Percentiles rank a stretch among this genome's conserved stretches.
Evolutionary conservation across 1,139 yeast genomes (phyloP).

Genomic region (Lodderomyces elongisporus): DNA sequence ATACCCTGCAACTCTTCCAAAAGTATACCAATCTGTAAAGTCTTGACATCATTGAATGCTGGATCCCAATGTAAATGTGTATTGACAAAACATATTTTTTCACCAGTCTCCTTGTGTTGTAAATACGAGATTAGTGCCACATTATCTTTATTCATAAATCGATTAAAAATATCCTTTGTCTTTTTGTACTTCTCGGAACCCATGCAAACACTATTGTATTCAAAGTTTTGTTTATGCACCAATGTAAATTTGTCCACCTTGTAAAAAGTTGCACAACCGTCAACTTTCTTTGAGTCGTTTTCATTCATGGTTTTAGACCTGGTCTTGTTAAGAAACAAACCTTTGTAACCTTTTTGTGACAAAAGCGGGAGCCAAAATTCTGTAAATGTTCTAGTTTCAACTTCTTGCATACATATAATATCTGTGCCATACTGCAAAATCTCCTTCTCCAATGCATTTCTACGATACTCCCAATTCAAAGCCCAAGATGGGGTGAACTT

Average conservation of each 20-base stretch:
- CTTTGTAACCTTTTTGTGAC: conserved; percentile 71
- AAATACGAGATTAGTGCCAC: conserved; percentile 79
- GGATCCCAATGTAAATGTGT: conserved; percentile 99
- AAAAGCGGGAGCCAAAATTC: conserved; percentile 81
- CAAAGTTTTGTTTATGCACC: conserved; percentile 68
- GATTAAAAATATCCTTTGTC: conserved; percentile 89
- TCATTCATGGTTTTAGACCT: conserved; percentile 90
- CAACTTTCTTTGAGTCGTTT: conserved; percentile 81
- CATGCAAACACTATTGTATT: conserved; percentile 85
- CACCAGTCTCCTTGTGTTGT: conserved; percentile 69
- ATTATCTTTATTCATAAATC: conserved; percentile 95
- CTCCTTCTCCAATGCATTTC: conserved; percentile 68
- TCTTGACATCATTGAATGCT: conserved; percentile 89
- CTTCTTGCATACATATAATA: conserved; percentile 89
- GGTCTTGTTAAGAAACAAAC: conserved; percentile 79
- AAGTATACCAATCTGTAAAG: conserved; percentile 89
- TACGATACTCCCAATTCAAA: conserved; percentile 87
- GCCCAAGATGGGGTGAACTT: conserved; percentile 98
- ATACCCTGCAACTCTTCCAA: conserved; percentile 78
- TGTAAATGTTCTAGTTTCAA: conserved; percentile 79
- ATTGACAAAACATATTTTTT: conserved; percentile 69
- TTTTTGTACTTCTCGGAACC: conserved; percentile 85
- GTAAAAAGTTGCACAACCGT: conserved; percentile 94
- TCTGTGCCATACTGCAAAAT: conserved; percentile 63
- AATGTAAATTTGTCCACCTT: conserved; percentile 64